Base-by-base conservation (phyloP, 495 filamentous ascomycete species). In the Mytilinidion resinicola region DNA sequence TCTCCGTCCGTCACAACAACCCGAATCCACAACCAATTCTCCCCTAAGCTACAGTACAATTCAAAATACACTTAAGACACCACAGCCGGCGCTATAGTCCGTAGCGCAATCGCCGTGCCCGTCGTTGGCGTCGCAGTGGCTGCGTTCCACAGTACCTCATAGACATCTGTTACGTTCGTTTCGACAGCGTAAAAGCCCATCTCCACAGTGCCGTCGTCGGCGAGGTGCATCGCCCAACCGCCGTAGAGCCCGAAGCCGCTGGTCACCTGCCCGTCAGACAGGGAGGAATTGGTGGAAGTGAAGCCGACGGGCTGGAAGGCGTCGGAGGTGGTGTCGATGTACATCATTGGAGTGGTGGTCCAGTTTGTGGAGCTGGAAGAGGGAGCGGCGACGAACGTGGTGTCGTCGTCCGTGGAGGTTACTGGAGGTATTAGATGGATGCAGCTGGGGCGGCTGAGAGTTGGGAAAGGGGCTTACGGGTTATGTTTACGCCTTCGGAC, bases 61-160 rank as follows among this genome's bases (percentile, higher is more conserved):
- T 6, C 25, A 30, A 6, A 30, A 30, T 6, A 2, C 6, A 30
- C 25, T 30, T 12, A 19, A 11, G 51, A 39, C 19, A 55, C 48
- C 6, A 46, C 25, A 9, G 37, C 46, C 14, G 58, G 58, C 9
- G 58, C 58, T 33, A 49, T 10, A 17, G 58, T 60, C 34, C 58
- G 38, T 30, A 60, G 17, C 4, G 58, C n/a, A 0, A 60, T 55
- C 11, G 58, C 10, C 6, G 51, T 25, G 42, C 39, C 58, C 15
- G 42, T 44, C 15, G 11, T 37, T 3, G 58, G 11, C 51, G 21
- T 49, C 36, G 58, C 55, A 8, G 39, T 46, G n/a, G 51, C 58
- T 41, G 58, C 49, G 42, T 55, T 55, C 58, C 58, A 60, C 25
- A 55, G 55, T 1, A 60, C 51, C 52, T 56, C 37, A 34, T 61